These are phyloP conservation scores for Ascochyta koolunga DNA, from an alignment of 2,329 filamentous ascomycete genomes.

Conservation along the genomic window DNA sequence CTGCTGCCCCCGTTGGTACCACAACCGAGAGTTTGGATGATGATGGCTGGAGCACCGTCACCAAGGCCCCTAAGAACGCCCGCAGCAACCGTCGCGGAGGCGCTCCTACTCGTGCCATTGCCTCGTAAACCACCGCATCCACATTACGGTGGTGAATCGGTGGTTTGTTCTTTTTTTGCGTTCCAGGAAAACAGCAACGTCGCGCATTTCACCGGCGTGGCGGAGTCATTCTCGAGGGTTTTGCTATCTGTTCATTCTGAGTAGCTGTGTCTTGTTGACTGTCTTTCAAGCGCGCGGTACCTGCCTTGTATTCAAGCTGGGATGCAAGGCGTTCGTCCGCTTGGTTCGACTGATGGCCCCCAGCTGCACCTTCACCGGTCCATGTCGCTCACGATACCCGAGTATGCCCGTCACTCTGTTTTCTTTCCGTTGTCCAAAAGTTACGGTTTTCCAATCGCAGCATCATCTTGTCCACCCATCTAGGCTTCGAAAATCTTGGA, in stretches of 20 bases:
- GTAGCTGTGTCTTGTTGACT: constrained; percentile 32
- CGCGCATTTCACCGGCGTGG: constrained; percentile 34
- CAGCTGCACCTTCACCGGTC: constrained; percentile 28
- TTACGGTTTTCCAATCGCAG: constrained; percentile 34
- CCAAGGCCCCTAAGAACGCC: constrained; percentile 51
- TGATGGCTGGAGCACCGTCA: constrained; percentile 61
- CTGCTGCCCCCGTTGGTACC: constrained; percentile 41
- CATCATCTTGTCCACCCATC: constrained; percentile 21
- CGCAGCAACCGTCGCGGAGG: constrained; percentile 49
- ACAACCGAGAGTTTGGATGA: constrained; percentile 57
- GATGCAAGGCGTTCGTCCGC: constrained; percentile 25
- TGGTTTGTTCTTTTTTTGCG: constrained; percentile 20
- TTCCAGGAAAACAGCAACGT: constrained; percentile 36
- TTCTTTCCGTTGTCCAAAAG: constrained; percentile 40
- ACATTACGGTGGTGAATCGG: constrained; percentile 1
- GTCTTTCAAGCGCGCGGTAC: constrained; percentile 18
- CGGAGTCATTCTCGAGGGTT: constrained; percentile 31
- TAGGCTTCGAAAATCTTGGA: constrained; percentile 30
- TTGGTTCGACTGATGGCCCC: constrained; percentile 22
- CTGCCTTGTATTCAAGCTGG: constrained; percentile 18
- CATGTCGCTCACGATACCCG: constrained; percentile 26
- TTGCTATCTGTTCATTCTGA: constrained; percentile 28
- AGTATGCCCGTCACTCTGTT: constrained; percentile 25
- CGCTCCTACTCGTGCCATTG: constrained; percentile 51
- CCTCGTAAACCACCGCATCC: constrained; percentile 46